A percentile compares a stretch with the other conserved stretches of the same genome.
Conservation (phyloP, 352 stramenopile species). For the Phytophthora cactorum region DNA sequence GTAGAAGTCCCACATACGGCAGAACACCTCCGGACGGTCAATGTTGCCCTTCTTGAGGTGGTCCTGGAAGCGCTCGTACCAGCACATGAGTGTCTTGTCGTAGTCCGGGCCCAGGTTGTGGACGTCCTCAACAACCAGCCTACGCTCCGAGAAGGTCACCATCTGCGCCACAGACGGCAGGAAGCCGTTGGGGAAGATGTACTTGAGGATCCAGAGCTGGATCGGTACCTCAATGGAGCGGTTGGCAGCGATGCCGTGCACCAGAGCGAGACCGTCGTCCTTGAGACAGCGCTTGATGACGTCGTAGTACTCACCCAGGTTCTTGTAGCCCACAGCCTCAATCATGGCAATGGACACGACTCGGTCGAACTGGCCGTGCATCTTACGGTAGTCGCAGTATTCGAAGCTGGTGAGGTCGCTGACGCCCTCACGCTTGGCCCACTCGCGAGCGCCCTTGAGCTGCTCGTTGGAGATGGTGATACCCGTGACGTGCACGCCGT, state of each 20-base stretch:
- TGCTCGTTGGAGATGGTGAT: constrained; percentile 93
- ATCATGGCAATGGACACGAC: constrained; percentile 91
- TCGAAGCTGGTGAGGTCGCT: constrained; percentile 89
- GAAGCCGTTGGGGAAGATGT: constrained; percentile 93
- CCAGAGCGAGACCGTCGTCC: constrained; percentile 71
- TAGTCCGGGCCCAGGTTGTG: constrained; percentile 91
- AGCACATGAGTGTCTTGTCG: constrained; percentile 91
- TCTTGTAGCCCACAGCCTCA: constrained; percentile 90
- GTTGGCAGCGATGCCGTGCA: constrained; percentile 88
- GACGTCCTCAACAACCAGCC: constrained; percentile 82
- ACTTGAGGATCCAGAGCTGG: constrained; percentile 91
- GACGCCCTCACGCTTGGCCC: constrained; percentile 78
- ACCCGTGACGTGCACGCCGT: constrained; percentile 86
- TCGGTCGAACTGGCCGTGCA: constrained; percentile 88
- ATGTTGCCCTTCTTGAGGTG: constrained; percentile 79
- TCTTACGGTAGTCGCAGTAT: constrained; percentile 92
- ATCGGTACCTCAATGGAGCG: constrained; percentile 84
- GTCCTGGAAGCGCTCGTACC: constrained; percentile 87
- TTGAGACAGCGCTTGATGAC: constrained; percentile 86
- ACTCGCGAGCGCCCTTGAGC: constrained; percentile 85
- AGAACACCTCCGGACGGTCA: constrained; percentile 83
- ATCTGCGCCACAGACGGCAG: constrained; percentile 81
- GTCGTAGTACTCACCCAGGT: constrained; percentile 87
- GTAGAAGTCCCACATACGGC: constrained; percentile 92
- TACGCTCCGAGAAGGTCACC: constrained; percentile 79